Percentiles rank a stretch among this genome's conserved stretches.
Evolutionary conservation across 2,329 filamentous ascomycete genomes (phyloP).

Genomic region (Aspergillus hiratsukae): DNA sequence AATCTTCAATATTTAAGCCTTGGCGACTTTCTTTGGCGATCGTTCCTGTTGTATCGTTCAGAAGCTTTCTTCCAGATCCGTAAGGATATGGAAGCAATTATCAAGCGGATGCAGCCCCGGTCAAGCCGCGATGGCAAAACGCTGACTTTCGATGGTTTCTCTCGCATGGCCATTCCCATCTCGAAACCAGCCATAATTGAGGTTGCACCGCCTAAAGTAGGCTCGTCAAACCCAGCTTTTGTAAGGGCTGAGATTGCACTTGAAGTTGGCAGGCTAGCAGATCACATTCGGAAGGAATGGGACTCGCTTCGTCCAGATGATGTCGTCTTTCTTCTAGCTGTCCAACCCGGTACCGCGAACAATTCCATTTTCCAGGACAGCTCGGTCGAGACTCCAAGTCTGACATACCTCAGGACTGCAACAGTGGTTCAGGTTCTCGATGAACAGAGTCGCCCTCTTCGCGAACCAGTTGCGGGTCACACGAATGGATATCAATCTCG

Average conservation of each 20-base stretch:
- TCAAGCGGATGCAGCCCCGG: conserved; percentile 74
- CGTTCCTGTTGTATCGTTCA: conserved; percentile 79
- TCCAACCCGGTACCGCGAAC: conserved; percentile 54
- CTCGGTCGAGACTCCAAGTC: conserved; percentile 56
- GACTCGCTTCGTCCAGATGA: conserved; percentile 82
- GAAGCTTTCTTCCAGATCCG: conserved; percentile 93
- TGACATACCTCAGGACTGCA: conserved; percentile 71
- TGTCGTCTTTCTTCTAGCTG: conserved; percentile 78
- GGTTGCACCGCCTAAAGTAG: conserved; percentile 75
- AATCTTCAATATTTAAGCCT: conserved; percentile 94
- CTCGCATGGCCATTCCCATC: conserved; percentile 87
- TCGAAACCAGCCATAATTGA: conserved; percentile 82
- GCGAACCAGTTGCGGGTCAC: conserved; percentile 53
- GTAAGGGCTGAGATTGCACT: conserved; percentile 83
- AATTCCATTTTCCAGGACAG: conserved; percentile 18
- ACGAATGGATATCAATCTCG: conserved; percentile 58
- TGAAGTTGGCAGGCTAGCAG: conserved; percentile 74
- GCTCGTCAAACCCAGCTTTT: conserved; percentile 73
- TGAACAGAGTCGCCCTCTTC: conserved; percentile 70
- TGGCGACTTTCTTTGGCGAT: conserved; percentile 95
- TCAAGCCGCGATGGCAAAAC: conserved; percentile 60
- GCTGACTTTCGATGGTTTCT: conserved; percentile 72
- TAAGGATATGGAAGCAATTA: conserved; percentile 78
- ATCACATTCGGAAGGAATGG: conserved; percentile 79
- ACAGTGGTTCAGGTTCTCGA: conserved; percentile 83